Percentiles rank a stretch among this genome's conserved stretches.
These are phyloP conservation scores for Salisapilia sapeloensis DNA, from an alignment of 352 stramenopile genomes.

Conservation along the genomic window DNA sequence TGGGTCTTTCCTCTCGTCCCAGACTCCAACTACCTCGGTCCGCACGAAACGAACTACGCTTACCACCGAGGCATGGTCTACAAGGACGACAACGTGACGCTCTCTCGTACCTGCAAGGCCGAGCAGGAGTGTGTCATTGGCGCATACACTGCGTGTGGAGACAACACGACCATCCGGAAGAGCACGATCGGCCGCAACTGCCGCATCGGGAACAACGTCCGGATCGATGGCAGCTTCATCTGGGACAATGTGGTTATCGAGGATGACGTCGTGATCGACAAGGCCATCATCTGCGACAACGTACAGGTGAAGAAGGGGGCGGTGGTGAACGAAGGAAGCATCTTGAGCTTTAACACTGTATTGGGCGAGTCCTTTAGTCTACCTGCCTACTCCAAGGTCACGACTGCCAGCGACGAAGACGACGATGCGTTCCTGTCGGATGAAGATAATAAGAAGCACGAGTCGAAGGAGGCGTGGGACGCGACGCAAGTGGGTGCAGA, in stretches of 20 bases:
- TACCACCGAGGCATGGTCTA: conserved; percentile 75
- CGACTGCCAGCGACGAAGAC: conserved; percentile 28
- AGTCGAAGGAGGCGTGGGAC: conserved; percentile 27
- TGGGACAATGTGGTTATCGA: conserved; percentile 74
- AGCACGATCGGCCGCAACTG: conserved; percentile 60
- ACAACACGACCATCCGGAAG: conserved; percentile 32
- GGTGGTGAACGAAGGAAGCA: conserved; percentile 44
- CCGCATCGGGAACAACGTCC: conserved; percentile 48
- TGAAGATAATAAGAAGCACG: conserved; percentile 12
- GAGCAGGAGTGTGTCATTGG: conserved; percentile 63
- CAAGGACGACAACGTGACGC: conserved; percentile 47
- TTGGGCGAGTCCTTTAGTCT: conserved; percentile 61
- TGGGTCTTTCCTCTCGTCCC: conserved; percentile 95
- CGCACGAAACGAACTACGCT: conserved; percentile 37
- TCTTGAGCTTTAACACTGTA: conserved; percentile 69
- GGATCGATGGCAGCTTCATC: conserved; percentile 56
- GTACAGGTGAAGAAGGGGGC: conserved; percentile 56
- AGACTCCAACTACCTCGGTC: conserved; percentile 77
- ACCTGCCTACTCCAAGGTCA: conserved; percentile 67
- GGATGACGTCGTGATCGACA: conserved; percentile 50
- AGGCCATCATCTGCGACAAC: conserved; percentile 74
- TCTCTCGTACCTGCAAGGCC: conserved; percentile 49
- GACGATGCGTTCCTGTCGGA: conserved; percentile 67
- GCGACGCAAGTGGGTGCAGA: conserved; percentile 41
- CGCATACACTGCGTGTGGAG: conserved; percentile 24